These are phyloP conservation scores for Penicillium sp. DNA, from an alignment of 2,329 filamentous ascomycete species.

Conservation along the genomic window DNA sequence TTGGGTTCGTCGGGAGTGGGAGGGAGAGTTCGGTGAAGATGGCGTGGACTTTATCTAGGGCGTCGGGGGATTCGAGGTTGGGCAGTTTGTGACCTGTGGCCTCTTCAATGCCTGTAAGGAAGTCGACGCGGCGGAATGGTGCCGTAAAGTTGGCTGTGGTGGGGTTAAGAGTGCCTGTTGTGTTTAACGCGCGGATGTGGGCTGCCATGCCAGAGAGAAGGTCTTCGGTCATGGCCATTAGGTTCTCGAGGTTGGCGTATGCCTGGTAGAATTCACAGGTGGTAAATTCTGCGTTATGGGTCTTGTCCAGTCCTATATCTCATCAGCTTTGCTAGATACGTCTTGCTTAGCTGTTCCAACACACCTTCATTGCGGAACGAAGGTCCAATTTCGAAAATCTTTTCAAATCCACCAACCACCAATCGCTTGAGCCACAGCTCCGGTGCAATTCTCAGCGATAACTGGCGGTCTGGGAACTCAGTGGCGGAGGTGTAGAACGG, in stretches of 20 bases:
- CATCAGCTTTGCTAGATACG: constrained; percentile 4
- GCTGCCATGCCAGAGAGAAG: constrained; percentile 61
- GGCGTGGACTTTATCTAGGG: constrained; percentile 56
- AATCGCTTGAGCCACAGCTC: constrained; percentile 94
- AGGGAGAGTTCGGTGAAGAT: constrained; percentile 54
- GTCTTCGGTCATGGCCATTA: constrained; percentile 73
- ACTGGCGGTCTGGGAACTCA: constrained; percentile 67
- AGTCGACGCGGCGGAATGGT: constrained; percentile 67
- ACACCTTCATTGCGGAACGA: constrained; percentile 87
- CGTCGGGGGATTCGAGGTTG: constrained; percentile 54
- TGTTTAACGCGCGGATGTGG: constrained; percentile 48
- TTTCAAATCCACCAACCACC: constrained; percentile 82
- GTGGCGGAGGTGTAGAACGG: constrained; percentile 80
- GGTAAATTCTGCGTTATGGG: constrained; percentile 95
- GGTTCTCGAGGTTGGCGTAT: constrained; percentile 70
- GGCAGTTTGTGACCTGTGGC: constrained; percentile 65
- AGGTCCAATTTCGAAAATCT: constrained; percentile 88
- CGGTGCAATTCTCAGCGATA: constrained; percentile 84
- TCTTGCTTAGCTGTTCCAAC: neutral
- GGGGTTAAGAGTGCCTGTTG: constrained; percentile 41
- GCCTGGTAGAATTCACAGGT: constrained; percentile 97
- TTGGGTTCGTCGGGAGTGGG: constrained; percentile 51
- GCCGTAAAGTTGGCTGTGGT: constrained; percentile 57
- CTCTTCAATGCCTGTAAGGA: constrained; percentile 74
- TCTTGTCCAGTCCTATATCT: constrained; percentile 64